A percentile compares a stretch with the other conserved stretches of the same genome.
These are phyloP conservation scores for Penicillium subrubescens DNA, from an alignment of 495 filamentous ascomycete genomes.

Conservation along the genomic window DNA sequence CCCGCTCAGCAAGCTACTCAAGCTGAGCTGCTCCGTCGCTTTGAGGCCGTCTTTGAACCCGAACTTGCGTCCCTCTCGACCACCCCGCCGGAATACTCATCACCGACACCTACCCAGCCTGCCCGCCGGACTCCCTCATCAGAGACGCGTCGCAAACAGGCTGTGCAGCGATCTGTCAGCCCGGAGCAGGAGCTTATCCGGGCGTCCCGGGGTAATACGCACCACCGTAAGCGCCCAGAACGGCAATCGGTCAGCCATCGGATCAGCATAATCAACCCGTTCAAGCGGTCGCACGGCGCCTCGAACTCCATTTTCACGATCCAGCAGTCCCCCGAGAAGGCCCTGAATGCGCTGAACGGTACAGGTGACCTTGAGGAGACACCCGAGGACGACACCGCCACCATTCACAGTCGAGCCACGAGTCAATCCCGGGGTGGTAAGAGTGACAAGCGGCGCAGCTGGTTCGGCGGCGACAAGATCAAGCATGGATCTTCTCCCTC, in stretches of 20 bases:
- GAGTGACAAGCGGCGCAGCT: constrained; percentile 43
- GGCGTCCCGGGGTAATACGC: constrained; percentile 32
- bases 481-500: constrained; percentile 43
- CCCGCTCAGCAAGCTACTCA: constrained; percentile 62
- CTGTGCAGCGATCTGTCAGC: constrained; percentile 35
- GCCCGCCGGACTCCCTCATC: constrained; percentile 28
- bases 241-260: constrained; percentile 49
- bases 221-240: constrained; percentile 38
- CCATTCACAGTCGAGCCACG: constrained; percentile 48
- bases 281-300: constrained; percentile 45
- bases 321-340: constrained; percentile 30
- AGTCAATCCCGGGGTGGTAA: constrained; percentile 42
- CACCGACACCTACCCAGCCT: constrained; percentile 29
- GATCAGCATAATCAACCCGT: constrained; percentile 52
- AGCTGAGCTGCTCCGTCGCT: constrained; percentile 52
- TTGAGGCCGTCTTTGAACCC: constrained; percentile 54
- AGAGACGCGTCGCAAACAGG: constrained; percentile 29
- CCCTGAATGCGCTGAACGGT: constrained; percentile 30
- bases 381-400: constrained; percentile 44
- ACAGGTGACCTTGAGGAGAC: constrained; percentile 27
- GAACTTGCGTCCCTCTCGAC: constrained; percentile 35
- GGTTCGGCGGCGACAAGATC: constrained; percentile 40
- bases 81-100: constrained; percentile 27
- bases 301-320: constrained; percentile 41
- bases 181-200: constrained; percentile 45